Evolutionary conservation across 2,329 filamentous ascomycete species (phyloP), one percentile per base, ranked within the genome.

Genomic region (Colletotrichum acutatum): DNA sequence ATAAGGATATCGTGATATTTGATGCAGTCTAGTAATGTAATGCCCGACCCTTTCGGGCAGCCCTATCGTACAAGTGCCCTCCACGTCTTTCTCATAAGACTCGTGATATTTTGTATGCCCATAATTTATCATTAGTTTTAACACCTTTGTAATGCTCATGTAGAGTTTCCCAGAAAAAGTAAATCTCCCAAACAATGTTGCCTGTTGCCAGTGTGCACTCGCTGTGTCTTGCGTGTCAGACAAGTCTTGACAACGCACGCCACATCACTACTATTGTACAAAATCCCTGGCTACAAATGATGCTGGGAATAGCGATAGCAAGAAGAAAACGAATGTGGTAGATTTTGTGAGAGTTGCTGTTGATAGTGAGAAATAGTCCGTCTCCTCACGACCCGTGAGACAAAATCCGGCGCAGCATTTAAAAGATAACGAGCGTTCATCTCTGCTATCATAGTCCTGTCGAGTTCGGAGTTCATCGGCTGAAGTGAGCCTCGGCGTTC

Each of bases 211-310:
- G 46, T 60, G 14, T 46, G 59, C 66, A 46, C 54, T 54, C 12
- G 12, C n/a, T 42, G n/a, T 59, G 37, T 68, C 37, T 42, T 63
- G 34, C 34, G 30, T 46, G 26, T 34, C 26, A 68, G 37, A 19
- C 12, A 42, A 42, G 32, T 34, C 16, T 42, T 42, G 37, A 42
- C 37, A 54, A 26, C 26, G n/a, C 59, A 19, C 56, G 46, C 56
- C 49, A 71, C 71, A 71, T 70, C 71, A 71, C 71, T 66, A 66
- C 49, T 73, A 66, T 70, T 73, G 28, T 71, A 70, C 49, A 62
- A 30, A 22, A 22, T 42, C 32, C 32, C 60, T 61, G 32, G 37
- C 22, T 28, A 24, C 59, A 54, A n/a, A 24, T 28, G 32, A 54
- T 34, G 19, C 52, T 30, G 46, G 49, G 24, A 26, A 56, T 24